phyloP scores from a whole-genome alignment of 2,329 filamentous ascomycete genomes.

The Neofusicoccum sp. region DNA sequence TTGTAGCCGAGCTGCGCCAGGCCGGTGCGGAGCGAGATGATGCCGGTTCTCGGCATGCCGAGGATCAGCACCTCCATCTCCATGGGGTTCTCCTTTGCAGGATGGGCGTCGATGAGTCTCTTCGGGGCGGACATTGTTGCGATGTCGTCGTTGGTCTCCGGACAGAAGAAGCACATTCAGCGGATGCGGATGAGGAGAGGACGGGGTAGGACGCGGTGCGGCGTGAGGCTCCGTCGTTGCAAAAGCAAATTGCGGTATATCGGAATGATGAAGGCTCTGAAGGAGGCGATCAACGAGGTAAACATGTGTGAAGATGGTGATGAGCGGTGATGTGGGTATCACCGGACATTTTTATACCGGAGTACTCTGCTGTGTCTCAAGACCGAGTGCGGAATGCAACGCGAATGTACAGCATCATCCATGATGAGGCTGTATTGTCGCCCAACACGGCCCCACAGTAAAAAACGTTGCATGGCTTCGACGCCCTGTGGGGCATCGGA shows the following conservation, averaged over 20 bases:
- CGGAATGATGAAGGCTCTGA: background rate
- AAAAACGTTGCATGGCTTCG: no score
- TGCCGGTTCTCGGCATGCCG: constrained; percentile 38
- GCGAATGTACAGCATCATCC: no score
- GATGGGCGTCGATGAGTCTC: no score
- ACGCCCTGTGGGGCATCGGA: no score
- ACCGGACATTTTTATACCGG: no score
- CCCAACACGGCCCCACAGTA: no score
- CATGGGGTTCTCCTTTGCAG: background rate
- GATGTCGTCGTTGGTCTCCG: background rate
- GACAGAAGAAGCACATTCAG: background rate
- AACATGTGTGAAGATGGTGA: background rate
- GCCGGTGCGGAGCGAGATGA: constrained; percentile 27
- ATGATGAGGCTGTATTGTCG: no score
- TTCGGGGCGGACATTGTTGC: no score
- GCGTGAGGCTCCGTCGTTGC: background rate
- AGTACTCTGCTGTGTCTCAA: no score
- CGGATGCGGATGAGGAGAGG: background rate
- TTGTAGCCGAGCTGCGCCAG: constrained; percentile 33
- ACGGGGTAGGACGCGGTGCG: background rate
- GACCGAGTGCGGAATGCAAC: no score
- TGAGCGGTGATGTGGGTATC: no score
- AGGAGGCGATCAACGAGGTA: background rate
- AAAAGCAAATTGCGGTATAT: background rate
- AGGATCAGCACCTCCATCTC: constrained; percentile 38